Evolutionary conservation across 306 rosid species (phyloP).

Genomic region (Heteromeles arbutifolia): DNA sequence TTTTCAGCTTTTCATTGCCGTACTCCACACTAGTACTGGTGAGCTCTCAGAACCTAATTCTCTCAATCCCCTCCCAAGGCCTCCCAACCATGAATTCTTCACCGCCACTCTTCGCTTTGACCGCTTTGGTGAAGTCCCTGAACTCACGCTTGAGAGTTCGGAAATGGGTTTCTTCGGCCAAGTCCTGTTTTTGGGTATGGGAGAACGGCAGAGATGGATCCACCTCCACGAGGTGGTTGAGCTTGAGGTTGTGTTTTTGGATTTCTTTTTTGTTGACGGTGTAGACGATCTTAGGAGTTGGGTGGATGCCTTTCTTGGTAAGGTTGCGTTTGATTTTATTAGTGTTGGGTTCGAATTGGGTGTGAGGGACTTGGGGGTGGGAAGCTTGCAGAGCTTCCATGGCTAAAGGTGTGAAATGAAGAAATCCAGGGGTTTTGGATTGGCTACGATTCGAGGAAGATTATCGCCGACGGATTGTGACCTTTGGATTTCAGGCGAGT

Average conservation of each 20-base stretch:
- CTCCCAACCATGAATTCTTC: constrained; percentile 39
- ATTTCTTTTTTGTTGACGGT: constrained; percentile 68
- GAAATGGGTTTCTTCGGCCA: constrained; percentile 46
- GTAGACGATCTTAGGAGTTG: constrained; percentile 79
- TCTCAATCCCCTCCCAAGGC: constrained; percentile 65
- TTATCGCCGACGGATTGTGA: too few relatives aligned
- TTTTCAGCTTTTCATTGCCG: constrained; percentile 41
- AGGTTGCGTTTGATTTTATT: constrained; percentile 51
- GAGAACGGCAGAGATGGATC: constrained; percentile 34
- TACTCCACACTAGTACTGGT: constrained; percentile 19
- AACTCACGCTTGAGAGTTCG: constrained; percentile 50
- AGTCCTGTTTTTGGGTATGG: constrained; percentile 29
- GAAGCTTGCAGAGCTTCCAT: constrained; percentile 53
- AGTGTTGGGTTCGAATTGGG: constrained; percentile 60
- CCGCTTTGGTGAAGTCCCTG: constrained; percentile 40
- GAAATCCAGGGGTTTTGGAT: neutral
- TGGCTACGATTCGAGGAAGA: too few relatives aligned
- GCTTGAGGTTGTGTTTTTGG: constrained; percentile 69
- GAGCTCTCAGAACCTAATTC: constrained; percentile 41
- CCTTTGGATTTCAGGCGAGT: too few relatives aligned
- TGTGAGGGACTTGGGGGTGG: constrained; percentile 10
- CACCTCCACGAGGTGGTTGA: constrained; percentile 24
- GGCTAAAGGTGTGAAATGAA: neutral
- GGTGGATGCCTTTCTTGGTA: constrained; percentile 40
- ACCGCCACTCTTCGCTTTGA: constrained; percentile 19